Base-by-base conservation (phyloP, 2,329 filamentous ascomycete species). In the Clarireedia sp. region DNA sequence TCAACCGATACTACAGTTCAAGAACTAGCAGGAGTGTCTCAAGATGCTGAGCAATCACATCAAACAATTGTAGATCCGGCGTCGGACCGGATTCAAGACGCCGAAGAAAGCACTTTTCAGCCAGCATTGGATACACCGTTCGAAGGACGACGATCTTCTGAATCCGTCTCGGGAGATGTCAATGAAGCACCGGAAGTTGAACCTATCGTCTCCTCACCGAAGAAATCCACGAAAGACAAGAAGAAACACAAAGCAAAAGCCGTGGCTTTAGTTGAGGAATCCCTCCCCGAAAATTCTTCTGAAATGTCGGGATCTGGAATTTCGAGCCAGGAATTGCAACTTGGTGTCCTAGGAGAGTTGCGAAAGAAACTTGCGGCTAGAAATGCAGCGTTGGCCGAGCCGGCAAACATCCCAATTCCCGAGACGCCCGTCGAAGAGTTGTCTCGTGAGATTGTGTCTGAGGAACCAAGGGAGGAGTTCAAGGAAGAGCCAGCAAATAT, bases 171-270 rank as follows among this genome's bases (percentile, higher is more conserved):
- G 2, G 17, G 49, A 36, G 45, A 54, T 54, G 43, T 37, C 24
- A 16, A 12, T n/a, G 45, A 49, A 16, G 40, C 19, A 5, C 16
- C 19, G 36, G 37, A 54, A 48, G 1, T 17, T 16, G 41, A 24
- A 12, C n/a, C 12, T 41, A 6, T 47, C n/a, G 23, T 26, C 16
- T 16, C 24, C 8, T 21, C 45, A 8, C 26, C 45, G 3, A 58
- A 57, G 36, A 56, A 56, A n/a, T 54, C 59, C 3, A 59, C 60
- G 40, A 61, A 63, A 37, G 58, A 58, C 24, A 61, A 63, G 49
- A 60, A 61, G 40, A 57, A 57, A n/a, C 44, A 50, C 44, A 57
- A 56, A 44, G 50, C 47, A 16, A 47, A 48, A 4, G 6, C 52
- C 16, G 48, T 53, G n/a, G 49, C 53, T 19, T 50, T 57, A n/a